Percentiles rank a stretch among this genome's conserved stretches.
Conservation (phyloP, 306 rosid species). For the Boehmeria nivea region DNA sequence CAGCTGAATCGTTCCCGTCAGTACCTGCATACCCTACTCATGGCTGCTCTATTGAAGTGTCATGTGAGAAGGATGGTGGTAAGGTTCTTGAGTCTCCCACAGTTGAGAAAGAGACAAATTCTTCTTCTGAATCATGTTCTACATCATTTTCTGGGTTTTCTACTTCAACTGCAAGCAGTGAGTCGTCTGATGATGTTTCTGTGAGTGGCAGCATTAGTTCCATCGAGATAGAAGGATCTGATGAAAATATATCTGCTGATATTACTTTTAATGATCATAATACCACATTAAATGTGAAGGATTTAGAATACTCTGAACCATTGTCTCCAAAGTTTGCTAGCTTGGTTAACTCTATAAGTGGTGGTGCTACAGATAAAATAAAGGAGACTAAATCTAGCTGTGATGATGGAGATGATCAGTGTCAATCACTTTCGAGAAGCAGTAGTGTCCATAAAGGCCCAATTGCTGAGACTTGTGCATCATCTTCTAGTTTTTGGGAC, state of each 20-base stretch:
- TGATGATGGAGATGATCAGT: constrained; percentile 29
- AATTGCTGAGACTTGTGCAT: constrained; percentile 27
- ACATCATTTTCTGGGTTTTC: constrained; percentile 83
- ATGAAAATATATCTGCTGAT: constrained; percentile 40
- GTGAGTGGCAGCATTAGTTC: constrained; percentile 57
- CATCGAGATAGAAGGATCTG: constrained; percentile 50
- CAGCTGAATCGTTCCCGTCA: constrained; percentile 18
- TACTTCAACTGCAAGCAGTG: constrained; percentile 40
- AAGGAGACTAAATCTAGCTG: constrained; percentile 28
- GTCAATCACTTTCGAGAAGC: constrained; percentile 20
- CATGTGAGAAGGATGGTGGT: constrained; percentile 34
- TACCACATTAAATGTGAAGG: constrained; percentile 19
- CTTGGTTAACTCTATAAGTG: constrained; percentile 52
- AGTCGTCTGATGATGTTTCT: constrained; percentile 73
- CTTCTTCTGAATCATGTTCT: constrained; percentile 50
- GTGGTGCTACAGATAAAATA: constrained; percentile 34
- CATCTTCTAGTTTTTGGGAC: constrained; percentile 68
- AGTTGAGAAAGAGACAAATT: constrained; percentile 32
- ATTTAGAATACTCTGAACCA: constrained; percentile 36
- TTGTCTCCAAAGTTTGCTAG: constrained; percentile 80
- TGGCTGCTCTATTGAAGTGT: constrained; percentile 28
- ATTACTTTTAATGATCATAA: constrained; percentile 35
- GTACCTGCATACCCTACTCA: no score
- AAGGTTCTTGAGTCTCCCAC: constrained; percentile 34
- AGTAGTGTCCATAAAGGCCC: constrained; percentile 23